phyloP scores from a whole-genome alignment of 768 basidiomycete genomes.

The Mycena chlorophos region DNA sequence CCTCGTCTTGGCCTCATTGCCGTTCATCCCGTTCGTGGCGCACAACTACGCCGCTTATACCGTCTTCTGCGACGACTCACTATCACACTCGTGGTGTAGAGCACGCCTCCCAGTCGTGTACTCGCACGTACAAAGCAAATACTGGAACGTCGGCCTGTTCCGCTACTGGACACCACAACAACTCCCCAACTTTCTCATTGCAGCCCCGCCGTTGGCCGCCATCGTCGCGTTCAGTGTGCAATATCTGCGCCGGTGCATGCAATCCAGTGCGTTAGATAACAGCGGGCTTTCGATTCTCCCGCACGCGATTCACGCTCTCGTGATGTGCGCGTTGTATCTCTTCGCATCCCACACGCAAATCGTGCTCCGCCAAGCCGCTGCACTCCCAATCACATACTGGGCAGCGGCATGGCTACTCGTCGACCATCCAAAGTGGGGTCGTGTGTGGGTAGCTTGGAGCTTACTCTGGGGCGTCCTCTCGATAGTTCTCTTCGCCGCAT shows the following conservation, averaged over 20 bases:
- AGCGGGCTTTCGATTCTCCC: slow-evolving; percentile 51
- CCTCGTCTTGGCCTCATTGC: slow-evolving; percentile 43
- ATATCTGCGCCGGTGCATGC: slow-evolving; percentile 29
- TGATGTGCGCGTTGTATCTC: slow-evolving; percentile 62
- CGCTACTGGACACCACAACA: slow-evolving; percentile 84
- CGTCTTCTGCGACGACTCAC: slow-evolving; percentile 55
- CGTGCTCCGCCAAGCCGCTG: slow-evolving; percentile 69
- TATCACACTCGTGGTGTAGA: slow-evolving; percentile 63
- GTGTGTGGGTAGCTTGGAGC: slow-evolving; percentile 75
- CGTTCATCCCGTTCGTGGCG: slow-evolving; percentile 64
- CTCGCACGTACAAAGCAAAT: slow-evolving; percentile 73
- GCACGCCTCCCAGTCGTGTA: slow-evolving; percentile 69
- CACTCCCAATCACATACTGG: slow-evolving; percentile 86
- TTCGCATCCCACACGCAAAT: slow-evolving; percentile 89
- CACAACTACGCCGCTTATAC: slow-evolving; percentile 71
- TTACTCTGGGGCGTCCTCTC: slow-evolving; percentile 72
- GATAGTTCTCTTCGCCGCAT: slow-evolving; percentile 76
- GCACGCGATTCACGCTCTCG: slow-evolving; percentile 72
- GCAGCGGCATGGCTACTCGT: slow-evolving; percentile 68
- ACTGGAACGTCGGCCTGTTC: slow-evolving; percentile 87
- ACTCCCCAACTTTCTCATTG: slow-evolving; percentile 85
- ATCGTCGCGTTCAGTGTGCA: slow-evolving; percentile 44
- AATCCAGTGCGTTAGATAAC: slow-evolving; percentile 1
- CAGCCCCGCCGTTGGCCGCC: slow-evolving; percentile 64
- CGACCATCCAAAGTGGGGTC: slow-evolving; percentile 48